A percentile compares a stretch with the other conserved stretches of the same genome.
phyloP scores from a whole-genome alignment of 768 basidiomycete species.

The Podaxis mareebaensis region DNA sequence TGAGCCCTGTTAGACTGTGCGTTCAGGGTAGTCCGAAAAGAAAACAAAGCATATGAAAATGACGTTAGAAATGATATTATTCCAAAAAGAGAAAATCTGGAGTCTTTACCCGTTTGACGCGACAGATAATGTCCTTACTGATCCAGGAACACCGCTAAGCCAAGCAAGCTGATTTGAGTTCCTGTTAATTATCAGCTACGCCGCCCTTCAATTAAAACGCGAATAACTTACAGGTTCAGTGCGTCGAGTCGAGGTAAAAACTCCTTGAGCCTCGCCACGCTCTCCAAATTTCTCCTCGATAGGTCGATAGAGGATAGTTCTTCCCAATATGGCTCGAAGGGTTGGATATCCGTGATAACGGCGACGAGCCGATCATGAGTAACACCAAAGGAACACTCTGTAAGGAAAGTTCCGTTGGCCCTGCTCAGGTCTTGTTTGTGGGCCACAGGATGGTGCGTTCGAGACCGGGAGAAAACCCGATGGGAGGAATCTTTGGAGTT shows the following conservation, averaged over 20 bases:
- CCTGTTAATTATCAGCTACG: constrained; percentile 35
- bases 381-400: constrained; percentile 95
- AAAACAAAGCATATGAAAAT: constrained; percentile 17
- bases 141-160: constrained; percentile 76
- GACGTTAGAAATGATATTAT: constrained; percentile 12
- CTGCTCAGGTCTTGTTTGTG: constrained; percentile 31
- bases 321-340: constrained; percentile 96
- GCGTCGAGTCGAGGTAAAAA: constrained; percentile 82
- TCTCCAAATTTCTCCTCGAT: constrained; percentile 70
- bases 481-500: constrained; percentile 32
- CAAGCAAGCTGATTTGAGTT: constrained; percentile 75
- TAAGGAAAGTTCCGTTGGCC: constrained; percentile 64
- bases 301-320: constrained; percentile 73
- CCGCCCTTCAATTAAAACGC: constrained; percentile 7
- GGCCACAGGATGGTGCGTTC: constrained; percentile 35
- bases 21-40: constrained; percentile 12
- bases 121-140: constrained; percentile 75
- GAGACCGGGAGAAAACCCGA: constrained; percentile 46
- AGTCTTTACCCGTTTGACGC: constrained; percentile 68
- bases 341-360: constrained; percentile 92
- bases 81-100: constrained; percentile 17
- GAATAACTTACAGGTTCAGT: constrained; percentile 66
- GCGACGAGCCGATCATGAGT: constrained; percentile 90
- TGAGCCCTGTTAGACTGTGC: constrained; percentile 76
- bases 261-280: constrained; percentile 82